Evolutionary conservation across 306 rosid species (phyloP), one percentile per base, ranked within the genome.

Genomic region (Fragaria iinumae): DNA sequence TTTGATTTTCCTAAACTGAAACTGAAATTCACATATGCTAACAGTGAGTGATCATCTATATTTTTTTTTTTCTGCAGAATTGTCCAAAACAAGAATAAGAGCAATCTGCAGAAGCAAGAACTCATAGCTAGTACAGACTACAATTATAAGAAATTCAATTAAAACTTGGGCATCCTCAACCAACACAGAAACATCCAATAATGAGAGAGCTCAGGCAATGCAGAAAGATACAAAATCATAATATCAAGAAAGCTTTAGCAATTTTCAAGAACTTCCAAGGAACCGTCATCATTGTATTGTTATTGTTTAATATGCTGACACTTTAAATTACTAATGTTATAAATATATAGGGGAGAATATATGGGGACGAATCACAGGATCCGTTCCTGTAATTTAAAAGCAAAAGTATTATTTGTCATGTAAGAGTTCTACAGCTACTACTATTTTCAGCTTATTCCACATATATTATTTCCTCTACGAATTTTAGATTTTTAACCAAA

Each of bases 151-250:
- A 53, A 69, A 43, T 34, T 23, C 65, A 25, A 50, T 18, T 11
- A 44, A 63, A 67, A 53, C 50, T 21, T 11, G 23, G 32, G 25
- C 60, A 59, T 69, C 41, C 57, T 70, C 48, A 11, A 53, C 68
- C 67, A 38, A 63, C 20, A 62, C 47, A 49, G 57, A 13, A 62
- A 13, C 9, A 1, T 62, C 17, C 2, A 20, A 60, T 60, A 11
- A 14, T 29, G 16, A 32, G 14, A 32, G 4, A 63, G 43, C 43
- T 29, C 68, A 63, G 17, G 20, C 67, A 60, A 60, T 60, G 67
- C 43, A 64, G 69, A 64, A 64, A 34, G 21, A 64, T 64, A 64
- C 69, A 64, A 32, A 29, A 60, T 60, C 39, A 60, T 60, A 29
- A 60, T 12, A 60, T 13, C 16, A 16, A 60, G 39, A 60, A 29